These are phyloP conservation scores for Scutellaria baicalensis DNA, from an alignment of 257 asterid genomes.

Conservation along the genomic window DNA sequence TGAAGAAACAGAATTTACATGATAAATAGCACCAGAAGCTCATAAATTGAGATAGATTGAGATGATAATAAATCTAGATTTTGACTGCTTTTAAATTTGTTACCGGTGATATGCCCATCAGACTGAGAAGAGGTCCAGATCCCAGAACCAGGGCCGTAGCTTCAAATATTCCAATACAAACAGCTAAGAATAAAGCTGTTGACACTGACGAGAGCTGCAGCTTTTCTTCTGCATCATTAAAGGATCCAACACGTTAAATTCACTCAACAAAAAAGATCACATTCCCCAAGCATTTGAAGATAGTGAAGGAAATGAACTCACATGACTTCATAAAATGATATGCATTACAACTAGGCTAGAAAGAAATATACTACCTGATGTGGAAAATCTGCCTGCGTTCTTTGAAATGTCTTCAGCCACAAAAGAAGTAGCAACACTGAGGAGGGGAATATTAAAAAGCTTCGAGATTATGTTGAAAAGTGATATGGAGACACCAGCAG, in stretches of 20 bases:
- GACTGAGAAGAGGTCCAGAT: conserved; percentile 76
- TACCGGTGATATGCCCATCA: conserved; percentile 88
- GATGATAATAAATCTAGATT: neutral
- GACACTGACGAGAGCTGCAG: conserved; percentile 86
- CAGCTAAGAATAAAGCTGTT: conserved; percentile 79
- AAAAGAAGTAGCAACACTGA: conserved; percentile 88
- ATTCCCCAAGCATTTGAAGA: neutral
- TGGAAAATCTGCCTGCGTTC: conserved; percentile 35
- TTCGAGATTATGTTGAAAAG: conserved; percentile 79
- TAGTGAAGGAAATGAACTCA: neutral
- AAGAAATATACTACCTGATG: conserved; percentile 40
- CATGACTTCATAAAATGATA: neutral
- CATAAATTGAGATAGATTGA: neutral
- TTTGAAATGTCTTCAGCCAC: conserved; percentile 94
- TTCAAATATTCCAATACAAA: conserved; percentile 83
- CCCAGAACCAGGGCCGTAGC: conserved; percentile 67
- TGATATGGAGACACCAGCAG: conserved; percentile 88
- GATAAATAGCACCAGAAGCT: neutral
- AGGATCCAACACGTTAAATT: conserved; percentile 16
- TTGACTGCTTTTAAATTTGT: conserved; percentile 16
- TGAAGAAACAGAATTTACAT: neutral
- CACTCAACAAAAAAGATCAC: conserved; percentile 12
- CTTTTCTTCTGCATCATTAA: conserved; percentile 29
- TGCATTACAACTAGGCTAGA: neutral
- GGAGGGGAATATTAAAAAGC: conserved; percentile 88